These are phyloP conservation scores for Suillus subaureus DNA, from an alignment of 768 basidiomycete species.

Conservation along the genomic window DNA sequence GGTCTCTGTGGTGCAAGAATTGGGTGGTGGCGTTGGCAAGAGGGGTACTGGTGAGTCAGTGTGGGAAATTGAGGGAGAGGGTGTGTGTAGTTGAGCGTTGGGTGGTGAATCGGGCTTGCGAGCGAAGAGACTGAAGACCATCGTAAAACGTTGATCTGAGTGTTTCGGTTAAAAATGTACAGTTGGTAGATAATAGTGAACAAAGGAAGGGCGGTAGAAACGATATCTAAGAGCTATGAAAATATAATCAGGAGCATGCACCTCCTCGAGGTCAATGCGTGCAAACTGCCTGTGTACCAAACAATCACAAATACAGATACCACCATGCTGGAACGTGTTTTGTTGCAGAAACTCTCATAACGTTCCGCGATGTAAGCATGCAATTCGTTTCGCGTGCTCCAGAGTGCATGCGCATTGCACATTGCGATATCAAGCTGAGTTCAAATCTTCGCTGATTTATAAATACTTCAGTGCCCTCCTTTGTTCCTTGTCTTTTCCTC, in stretches of 20 bases:
- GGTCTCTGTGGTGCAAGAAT: conserved; percentile 22
- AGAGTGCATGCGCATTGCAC: no score
- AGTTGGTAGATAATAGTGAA: not conserved
- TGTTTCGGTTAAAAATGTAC: no score
- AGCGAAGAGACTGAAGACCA: conserved; percentile 46
- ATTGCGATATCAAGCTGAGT: not conserved
- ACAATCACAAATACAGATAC: not conserved
- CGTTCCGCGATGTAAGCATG: not conserved
- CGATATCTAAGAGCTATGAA: not conserved
- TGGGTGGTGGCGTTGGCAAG: conserved; percentile 37
- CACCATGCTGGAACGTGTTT: not conserved
- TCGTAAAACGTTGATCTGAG: conserved; percentile 11
- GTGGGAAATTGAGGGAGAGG: conserved; percentile 48
- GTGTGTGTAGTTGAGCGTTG: conserved; percentile 49
- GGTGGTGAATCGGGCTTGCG: conserved; percentile 31
- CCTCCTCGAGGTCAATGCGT: conserved; percentile 4
- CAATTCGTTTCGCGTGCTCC: no score
- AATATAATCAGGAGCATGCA: not conserved
- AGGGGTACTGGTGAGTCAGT: conserved; percentile 19
- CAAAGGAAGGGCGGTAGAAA: conserved; percentile 4
- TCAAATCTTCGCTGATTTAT: not conserved
- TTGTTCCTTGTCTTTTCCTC: not conserved
- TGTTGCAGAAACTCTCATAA: not conserved
- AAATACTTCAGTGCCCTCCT: not conserved
- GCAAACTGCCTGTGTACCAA: not conserved